Base-by-base conservation (phyloP, 2,329 filamentous ascomycete genomes). In the Aspergillus intermedius region DNA sequence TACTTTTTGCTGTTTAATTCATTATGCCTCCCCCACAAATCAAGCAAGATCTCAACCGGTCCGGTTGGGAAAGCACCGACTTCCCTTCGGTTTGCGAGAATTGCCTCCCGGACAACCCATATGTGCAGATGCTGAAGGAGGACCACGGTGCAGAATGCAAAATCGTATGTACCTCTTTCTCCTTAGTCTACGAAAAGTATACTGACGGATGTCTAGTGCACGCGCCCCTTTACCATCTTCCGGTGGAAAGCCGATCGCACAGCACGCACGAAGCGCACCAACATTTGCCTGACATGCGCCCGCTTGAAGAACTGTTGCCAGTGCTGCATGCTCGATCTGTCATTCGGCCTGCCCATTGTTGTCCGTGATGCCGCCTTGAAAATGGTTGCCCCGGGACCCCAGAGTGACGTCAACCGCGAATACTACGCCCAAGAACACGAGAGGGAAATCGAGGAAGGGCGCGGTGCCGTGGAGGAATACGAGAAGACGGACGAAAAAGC, bases 381-480 rank as follows among this genome's bases (percentile, higher is more conserved):
- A 76, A 95, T 98, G 87, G 88, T 97, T 39, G 91, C 91, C 0
- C 91, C 93, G 0, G 93, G 93, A 0, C 93, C 93, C 0, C 82
- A 89, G 54, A 95, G 88, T 66, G 86, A 88, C 48, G 88, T 98
- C 69, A 98, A 98, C 73, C 78, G 93, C 59, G 91, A 98, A 71
- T 98, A 93, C 71, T 98, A 95, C 69, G 93, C 93, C 12, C 93
- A 98, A 67, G 93, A 97, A 65, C 91, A 97, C 69, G 91, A 97
- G 73, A 87, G 85, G 62, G 89, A 94, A 52, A 90, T 98, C 44
- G 91, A 97, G 63, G 91, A 97, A 59, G 93, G 93, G 2, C 79
- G 87, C 54, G 88, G 86, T 5, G 86, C 84, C 2, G 77, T 88
- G 7, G 93, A 97, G 65, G 90, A 88, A 57, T 97, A 96, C 65